Conservation (phyloP, 176 grass and related monocot species). For the Paspalum vaginatum region DNA sequence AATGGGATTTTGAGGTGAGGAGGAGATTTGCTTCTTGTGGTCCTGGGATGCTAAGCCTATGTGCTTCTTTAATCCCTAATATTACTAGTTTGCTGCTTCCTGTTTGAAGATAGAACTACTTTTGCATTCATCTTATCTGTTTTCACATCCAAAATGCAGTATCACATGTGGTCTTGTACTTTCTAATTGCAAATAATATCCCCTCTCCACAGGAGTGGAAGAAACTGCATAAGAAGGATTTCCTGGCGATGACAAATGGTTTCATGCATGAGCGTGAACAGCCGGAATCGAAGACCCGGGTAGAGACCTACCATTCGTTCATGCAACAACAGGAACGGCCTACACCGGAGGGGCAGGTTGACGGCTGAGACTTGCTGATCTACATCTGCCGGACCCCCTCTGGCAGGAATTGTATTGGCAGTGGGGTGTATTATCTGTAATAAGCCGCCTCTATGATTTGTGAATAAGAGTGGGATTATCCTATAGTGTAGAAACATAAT, state of each 20-base stretch:
- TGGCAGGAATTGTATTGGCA: slow-evolving; percentile 3
- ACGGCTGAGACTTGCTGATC: slow-evolving; percentile 34
- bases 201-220: slow-evolving; percentile 70
- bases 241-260: slow-evolving; percentile 71
- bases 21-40: slow-evolving; percentile 10
- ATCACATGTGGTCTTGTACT: neutral
- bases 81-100: too few species aligned
- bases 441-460: neutral
- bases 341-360: slow-evolving; percentile 45
- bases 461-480: slow-evolving; percentile 41
- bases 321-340: slow-evolving; percentile 64
- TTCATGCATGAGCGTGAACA: slow-evolving; percentile 62
- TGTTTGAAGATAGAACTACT: too few species aligned
- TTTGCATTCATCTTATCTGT: neutral
- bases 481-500: neutral
- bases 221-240: slow-evolving; percentile 67
- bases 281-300: slow-evolving; percentile 60
- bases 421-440: slow-evolving; percentile 25
- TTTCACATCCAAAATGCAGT: neutral
- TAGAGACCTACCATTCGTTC: slow-evolving; percentile 74
- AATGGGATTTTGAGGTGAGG: slow-evolving; percentile 97
- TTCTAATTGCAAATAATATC: neutral
- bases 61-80: neutral
- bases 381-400: slow-evolving; percentile 28
- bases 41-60: neutral